Conservation (phyloP, 2,329 filamentous ascomycete genomes). For the Cryphonectria japonica region DNA sequence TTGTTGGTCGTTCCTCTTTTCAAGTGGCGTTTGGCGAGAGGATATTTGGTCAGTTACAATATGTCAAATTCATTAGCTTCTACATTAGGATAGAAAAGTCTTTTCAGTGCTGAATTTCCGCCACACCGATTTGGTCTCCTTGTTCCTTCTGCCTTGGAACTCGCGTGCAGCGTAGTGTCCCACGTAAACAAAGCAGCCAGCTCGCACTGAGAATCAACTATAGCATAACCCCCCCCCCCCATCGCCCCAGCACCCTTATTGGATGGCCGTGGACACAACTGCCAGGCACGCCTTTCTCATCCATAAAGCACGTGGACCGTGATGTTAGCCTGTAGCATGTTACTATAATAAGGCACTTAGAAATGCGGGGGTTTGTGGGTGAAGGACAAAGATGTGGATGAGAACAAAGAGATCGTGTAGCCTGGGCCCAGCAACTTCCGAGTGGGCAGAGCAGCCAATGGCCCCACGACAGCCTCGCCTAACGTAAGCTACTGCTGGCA, state of each 20-base stretch:
- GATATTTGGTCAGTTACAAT: background rate
- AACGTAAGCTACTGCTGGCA: background rate
- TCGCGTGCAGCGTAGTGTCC: no score
- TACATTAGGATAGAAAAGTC: background rate
- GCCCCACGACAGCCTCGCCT: background rate
- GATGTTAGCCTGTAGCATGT: background rate
- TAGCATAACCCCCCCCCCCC: no score
- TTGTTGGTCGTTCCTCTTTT: no score
- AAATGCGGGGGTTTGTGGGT: background rate
- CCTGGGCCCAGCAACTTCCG: background rate
- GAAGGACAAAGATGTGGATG: background rate
- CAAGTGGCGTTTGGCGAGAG: conserved; percentile 26
- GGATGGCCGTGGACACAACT: background rate
- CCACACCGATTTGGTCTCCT: background rate
- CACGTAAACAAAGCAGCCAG: background rate
- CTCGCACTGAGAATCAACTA: background rate
- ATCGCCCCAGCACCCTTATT: background rate
- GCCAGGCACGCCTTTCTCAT: background rate
- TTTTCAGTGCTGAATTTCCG: background rate
- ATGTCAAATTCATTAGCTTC: background rate
- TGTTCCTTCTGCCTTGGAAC: no score
- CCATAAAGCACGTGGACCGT: background rate
- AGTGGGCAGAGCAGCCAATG: background rate
- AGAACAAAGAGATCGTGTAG: background rate
- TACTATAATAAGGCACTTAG: background rate